phyloP scores from a whole-genome alignment of 306 rosid species.

The Parietaria judaica region DNA sequence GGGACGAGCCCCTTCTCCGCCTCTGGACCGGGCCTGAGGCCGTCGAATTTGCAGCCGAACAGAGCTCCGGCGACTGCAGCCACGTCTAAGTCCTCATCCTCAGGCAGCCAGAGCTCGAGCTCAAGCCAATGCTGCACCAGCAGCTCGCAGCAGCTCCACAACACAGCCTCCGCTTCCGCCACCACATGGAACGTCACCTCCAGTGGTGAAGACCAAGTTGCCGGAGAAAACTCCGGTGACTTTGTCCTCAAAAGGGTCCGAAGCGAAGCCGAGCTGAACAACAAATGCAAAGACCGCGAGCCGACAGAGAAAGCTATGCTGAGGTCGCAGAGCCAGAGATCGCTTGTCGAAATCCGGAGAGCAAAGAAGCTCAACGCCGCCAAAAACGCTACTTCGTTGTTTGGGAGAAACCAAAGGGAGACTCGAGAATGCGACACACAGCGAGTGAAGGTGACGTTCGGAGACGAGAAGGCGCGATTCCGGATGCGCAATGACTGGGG shows the following conservation, averaged over 20 bases:
- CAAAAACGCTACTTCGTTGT: background rate
- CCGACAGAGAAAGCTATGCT: slow-evolving; percentile 21
- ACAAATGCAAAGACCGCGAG: slow-evolving; percentile 29
- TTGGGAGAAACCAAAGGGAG: slow-evolving; percentile 9
- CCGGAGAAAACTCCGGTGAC: slow-evolving; percentile 31
- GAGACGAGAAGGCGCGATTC: slow-evolving; percentile 75
- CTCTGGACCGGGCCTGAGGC: slow-evolving; percentile 39
- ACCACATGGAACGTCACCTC: background rate
- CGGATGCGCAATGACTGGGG: slow-evolving; percentile 49
- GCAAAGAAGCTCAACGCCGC: slow-evolving; percentile 3
- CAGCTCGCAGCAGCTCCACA: slow-evolving; percentile 36
- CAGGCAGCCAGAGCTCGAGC: slow-evolving; percentile 59
- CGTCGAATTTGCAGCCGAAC: slow-evolving; percentile 26
- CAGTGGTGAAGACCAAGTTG: slow-evolving; percentile 27
- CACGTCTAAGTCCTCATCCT: slow-evolving; percentile 59
- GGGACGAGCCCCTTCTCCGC: slow-evolving; percentile 42
- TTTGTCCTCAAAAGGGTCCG: slow-evolving; percentile 49
- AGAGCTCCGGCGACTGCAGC: slow-evolving; percentile 45
- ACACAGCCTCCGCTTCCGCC: slow-evolving; percentile 16
- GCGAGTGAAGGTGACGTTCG: slow-evolving; percentile 59
- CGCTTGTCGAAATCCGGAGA: slow-evolving; percentile 34
- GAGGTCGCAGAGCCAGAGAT: slow-evolving; percentile 60
- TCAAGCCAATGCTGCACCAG: slow-evolving; percentile 81
- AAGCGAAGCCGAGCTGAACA: slow-evolving; percentile 60
- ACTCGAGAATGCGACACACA: slow-evolving; percentile 27